A percentile compares a stretch with the other conserved stretches of the same genome.
phyloP scores from a whole-genome alignment of 306 rosid genomes.

The Cucurbita maxima region DNA sequence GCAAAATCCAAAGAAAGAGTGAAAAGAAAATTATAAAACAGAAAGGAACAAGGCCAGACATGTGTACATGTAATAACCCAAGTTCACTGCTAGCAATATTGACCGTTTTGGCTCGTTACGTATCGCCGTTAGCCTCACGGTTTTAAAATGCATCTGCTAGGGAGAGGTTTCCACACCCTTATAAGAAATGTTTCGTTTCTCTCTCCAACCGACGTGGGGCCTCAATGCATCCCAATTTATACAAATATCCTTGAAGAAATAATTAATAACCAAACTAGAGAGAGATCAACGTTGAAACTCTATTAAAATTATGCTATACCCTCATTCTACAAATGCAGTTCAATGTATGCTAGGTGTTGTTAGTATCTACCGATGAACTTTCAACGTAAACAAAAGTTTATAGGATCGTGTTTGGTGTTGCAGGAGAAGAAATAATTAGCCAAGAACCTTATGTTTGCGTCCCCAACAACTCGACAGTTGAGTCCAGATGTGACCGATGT shows the following conservation, averaged over 20 bases:
- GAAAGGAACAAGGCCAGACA: too few species aligned
- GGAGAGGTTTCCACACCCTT: too few species aligned
- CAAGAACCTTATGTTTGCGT: conserved; percentile 64
- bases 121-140: too few species aligned
- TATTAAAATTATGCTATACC: neutral
- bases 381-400: neutral
- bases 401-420: conserved; percentile 1
- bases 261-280: neutral
- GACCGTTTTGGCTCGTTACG: too few species aligned
- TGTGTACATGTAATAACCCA: too few species aligned
- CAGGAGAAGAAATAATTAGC: conserved; percentile 63
- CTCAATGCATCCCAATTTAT: neutral
- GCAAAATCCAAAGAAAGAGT: neutral
- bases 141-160: too few species aligned
- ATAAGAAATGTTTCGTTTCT: too few species aligned
- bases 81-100: too few species aligned
- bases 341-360: neutral
- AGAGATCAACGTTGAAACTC: neutral
- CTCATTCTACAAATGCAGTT: neutral
- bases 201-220: too few species aligned
- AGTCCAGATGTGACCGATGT: conserved; percentile 57
- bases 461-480: conserved; percentile 35
- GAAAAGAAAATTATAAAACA: too few species aligned
- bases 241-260: neutral
- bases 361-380: neutral